Conservation (phyloP, 352 stramenopile species). For the Phytophthora pistaciae region DNA sequence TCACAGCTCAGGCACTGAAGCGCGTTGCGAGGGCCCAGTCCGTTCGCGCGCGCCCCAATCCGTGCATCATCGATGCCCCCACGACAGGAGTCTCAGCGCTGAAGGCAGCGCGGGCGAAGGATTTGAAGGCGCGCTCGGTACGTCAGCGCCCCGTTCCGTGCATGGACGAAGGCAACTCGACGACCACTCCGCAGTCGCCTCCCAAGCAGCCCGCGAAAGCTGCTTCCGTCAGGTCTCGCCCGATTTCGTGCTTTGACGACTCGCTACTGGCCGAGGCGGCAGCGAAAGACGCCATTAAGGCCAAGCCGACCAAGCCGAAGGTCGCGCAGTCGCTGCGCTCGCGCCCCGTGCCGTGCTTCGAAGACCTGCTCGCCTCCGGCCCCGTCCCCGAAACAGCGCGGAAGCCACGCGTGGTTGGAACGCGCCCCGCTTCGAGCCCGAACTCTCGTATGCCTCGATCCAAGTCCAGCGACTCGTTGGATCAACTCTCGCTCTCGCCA, state of each 20-base stretch:
- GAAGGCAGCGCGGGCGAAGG: slow-evolving; percentile 12
- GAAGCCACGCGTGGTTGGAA: slow-evolving; percentile 21
- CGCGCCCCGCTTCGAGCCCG: slow-evolving; percentile 23
- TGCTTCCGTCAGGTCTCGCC: slow-evolving; percentile 21
- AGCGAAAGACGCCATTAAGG: slow-evolving; percentile 5
- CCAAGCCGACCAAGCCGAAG: slow-evolving; percentile 5
- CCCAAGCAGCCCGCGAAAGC: slow-evolving; percentile 17
- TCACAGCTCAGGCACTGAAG: not conserved
- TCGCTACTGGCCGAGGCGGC: slow-evolving; percentile 21
- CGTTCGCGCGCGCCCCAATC: slow-evolving; percentile 14
- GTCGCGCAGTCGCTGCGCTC: slow-evolving; percentile 24
- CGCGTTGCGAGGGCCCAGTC: slow-evolving; percentile 23
- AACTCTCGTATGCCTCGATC: slow-evolving; percentile 6
- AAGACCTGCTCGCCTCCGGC: slow-evolving; percentile 25
- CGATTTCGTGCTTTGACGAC: slow-evolving; percentile 30
- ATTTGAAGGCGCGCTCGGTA: slow-evolving; percentile 7
- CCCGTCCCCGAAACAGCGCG: slow-evolving; percentile 9
- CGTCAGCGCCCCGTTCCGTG: slow-evolving; percentile 11
- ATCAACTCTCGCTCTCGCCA: slow-evolving; percentile 2
- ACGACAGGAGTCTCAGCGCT: slow-evolving; percentile 13
- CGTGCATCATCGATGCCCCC: slow-evolving; percentile 6
- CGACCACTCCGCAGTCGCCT: not conserved
- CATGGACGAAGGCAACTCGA: slow-evolving; percentile 17
- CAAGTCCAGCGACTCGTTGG: slow-evolving; percentile 9
- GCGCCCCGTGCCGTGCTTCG: slow-evolving; percentile 21